phyloP scores from a whole-genome alignment of 2,329 filamentous ascomycete genomes.

The Verticillium alfalfae region DNA sequence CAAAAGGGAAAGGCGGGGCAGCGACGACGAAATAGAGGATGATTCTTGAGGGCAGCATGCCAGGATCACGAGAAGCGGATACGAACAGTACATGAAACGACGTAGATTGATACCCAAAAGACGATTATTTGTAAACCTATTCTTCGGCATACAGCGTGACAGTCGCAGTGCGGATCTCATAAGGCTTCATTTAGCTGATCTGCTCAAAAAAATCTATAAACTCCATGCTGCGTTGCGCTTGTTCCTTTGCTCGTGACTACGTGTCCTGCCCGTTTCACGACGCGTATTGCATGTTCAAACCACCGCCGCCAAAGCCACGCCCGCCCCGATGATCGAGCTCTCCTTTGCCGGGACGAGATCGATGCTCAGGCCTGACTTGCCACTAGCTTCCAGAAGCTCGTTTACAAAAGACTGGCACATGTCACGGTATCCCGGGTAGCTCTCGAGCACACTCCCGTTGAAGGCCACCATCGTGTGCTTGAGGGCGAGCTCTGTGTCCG shows the following conservation, averaged over 20 bases:
- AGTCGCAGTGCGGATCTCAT: neutral
- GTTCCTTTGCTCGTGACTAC: neutral
- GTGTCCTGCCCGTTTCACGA: neutral
- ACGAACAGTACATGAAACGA: too few species aligned
- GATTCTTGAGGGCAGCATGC: neutral
- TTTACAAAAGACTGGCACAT: slow-evolving; percentile 61
- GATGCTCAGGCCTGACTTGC: slow-evolving; percentile 35
- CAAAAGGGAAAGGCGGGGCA: slow-evolving; percentile 1
- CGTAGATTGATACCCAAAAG: neutral
- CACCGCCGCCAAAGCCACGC: slow-evolving; percentile 55
- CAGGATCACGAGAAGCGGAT: neutral
- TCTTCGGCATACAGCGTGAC: neutral
- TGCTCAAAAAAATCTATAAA: neutral
- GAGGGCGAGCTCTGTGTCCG: slow-evolving; percentile 45
- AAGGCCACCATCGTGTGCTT: slow-evolving; percentile 61
- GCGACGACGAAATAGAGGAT: slow-evolving; percentile 8
- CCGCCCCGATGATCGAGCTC: slow-evolving; percentile 70
- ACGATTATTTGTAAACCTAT: neutral
- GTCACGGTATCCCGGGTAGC: slow-evolving; percentile 63
- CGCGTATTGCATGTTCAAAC: neutral
- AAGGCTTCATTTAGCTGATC: neutral
- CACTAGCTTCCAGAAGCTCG: slow-evolving; percentile 38
- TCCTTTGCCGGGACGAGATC: slow-evolving; percentile 65
- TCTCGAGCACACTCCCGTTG: slow-evolving; percentile 75
- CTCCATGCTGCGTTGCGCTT: neutral